These are phyloP conservation scores for Curvularia verruculosa DNA, from an alignment of 2,329 filamentous ascomycete species.

Conservation along the genomic window DNA sequence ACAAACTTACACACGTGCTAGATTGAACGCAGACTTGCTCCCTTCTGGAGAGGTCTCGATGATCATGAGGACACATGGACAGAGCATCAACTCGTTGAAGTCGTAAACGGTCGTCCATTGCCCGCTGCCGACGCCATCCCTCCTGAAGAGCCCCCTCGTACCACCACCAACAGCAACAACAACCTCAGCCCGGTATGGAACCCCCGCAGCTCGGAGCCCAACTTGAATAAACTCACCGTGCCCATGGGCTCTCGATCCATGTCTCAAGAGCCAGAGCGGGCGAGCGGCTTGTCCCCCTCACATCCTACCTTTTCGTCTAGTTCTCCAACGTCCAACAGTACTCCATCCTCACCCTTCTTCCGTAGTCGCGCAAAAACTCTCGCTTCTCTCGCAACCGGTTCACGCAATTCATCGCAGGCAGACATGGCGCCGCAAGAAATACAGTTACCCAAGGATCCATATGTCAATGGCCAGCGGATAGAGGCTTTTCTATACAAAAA, in stretches of 20 bases:
- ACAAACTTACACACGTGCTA: constrained; percentile 50
- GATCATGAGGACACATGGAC: constrained; percentile 90
- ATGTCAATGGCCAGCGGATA: constrained; percentile 90
- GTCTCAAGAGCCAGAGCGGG: constrained; percentile 77
- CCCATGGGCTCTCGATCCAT: constrained; percentile 79
- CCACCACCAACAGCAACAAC: constrained; percentile 39
- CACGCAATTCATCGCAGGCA: constrained; percentile 72
- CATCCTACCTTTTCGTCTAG: constrained; percentile 66
- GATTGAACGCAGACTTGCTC: constrained; percentile 91
- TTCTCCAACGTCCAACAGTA: constrained; percentile 55
- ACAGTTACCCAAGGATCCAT: constrained; percentile 79
- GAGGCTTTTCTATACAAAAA: constrained; percentile 95
- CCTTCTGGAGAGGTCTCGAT: constrained; percentile 93
- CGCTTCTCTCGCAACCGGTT: constrained; percentile 78
- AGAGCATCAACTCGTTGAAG: constrained; percentile 92
- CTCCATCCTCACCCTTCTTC: constrained; percentile 63
- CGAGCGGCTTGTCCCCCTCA: constrained; percentile 63
- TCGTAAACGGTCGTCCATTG: constrained; percentile 80
- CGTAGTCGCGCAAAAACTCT: constrained; percentile 88
- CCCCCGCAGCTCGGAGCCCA: constrained; percentile 62
- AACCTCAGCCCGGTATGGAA: constrained; percentile 46
- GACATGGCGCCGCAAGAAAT: constrained; percentile 80
- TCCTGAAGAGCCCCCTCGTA: constrained; percentile 66
- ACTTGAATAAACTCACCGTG: constrained; percentile 75
- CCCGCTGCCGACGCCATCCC: constrained; percentile 84